phyloP scores from a whole-genome alignment of 371 early-diverging fungal genomes.

The Paramicrosporidium saccamoebae region DNA sequence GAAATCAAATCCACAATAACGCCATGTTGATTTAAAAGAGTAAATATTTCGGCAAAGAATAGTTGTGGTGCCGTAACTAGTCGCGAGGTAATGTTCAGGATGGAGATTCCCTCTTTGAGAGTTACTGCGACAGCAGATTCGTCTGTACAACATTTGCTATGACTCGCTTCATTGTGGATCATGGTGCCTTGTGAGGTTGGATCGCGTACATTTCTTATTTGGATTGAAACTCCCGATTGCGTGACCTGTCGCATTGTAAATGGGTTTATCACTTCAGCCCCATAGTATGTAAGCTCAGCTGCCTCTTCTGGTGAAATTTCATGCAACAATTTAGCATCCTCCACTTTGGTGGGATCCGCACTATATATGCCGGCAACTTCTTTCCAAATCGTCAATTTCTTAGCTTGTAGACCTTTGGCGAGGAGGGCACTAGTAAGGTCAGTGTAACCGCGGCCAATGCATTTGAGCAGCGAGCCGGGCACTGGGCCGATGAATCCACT shows the following conservation, averaged over 20 bases:
- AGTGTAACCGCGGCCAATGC: slow-evolving; percentile 89
- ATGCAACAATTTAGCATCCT: slow-evolving; percentile 44
- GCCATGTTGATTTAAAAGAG: slow-evolving; percentile 45
- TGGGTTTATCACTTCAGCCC: slow-evolving; percentile 89
- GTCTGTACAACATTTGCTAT: slow-evolving; percentile 1
- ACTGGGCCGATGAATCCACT: slow-evolving; percentile 85
- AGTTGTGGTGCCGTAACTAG: slow-evolving; percentile 73
- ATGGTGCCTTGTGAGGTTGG: slow-evolving; percentile 66
- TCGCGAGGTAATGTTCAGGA: slow-evolving; percentile 77
- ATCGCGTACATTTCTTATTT: slow-evolving; percentile 83
- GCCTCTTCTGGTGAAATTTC: slow-evolving; percentile 90
- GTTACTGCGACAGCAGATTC: slow-evolving; percentile 92
- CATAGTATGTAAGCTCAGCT: slow-evolving; percentile 89
- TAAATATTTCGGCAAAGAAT: slow-evolving; percentile 73
- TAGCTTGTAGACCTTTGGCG: slow-evolving; percentile 50
- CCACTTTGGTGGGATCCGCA: slow-evolving; percentile 91
- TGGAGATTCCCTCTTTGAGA: slow-evolving; percentile 67
- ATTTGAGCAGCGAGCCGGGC: slow-evolving; percentile 57
- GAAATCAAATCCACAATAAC: slow-evolving; percentile 81
- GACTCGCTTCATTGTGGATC: slow-evolving; percentile 28
- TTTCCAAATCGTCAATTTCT: slow-evolving; percentile 90
- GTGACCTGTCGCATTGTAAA: slow-evolving; percentile 96
- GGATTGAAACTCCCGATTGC: slow-evolving; percentile 68
- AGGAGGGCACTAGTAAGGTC: slow-evolving; percentile 80
- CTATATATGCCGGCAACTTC: slow-evolving; percentile 96